Base-by-base conservation (phyloP, 208 protist species). In the Acanthamoeba culbertsoni region DNA sequence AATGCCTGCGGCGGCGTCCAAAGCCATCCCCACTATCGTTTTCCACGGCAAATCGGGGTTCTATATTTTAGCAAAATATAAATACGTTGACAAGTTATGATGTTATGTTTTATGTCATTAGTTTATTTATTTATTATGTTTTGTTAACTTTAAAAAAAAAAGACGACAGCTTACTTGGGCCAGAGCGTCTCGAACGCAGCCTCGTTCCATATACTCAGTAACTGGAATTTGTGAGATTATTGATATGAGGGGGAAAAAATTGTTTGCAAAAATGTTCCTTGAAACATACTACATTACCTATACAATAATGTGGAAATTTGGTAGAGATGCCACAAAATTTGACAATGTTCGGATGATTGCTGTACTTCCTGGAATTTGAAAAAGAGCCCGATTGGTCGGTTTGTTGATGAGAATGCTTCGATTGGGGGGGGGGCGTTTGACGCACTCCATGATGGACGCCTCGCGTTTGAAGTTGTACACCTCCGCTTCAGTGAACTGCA, bases 1-100 rank as follows among this genome's bases (percentile, higher is more conserved):
- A 2, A 95, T 63, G 37, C 93, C 93, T 37, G 86, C 40, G 7
- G 96, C 96, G 43, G 93, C 93, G 92, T 96, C 95, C 31, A 94
- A 86, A 35, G 95, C 94, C 18, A 97, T 68, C 53, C 94, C 62
- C 23, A 97, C 48, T 23, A 88, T 88, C 31, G 46, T 88, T 48
- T 88, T 88, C 79, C 79, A 88, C 45, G 79, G 79, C 79, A 88
- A 16, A 43, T 63, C 79, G 18, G 79, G 79, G 35, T 88, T 55
- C 51, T 57, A 97, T 45, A 20, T n/a, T 84, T 23, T 95, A 95
- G 42, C 93, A 40, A 1, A 48, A 62, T 23, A 96, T 51, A 48
- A 73, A 96, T 48, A 96, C 96, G 28, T 75, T 97, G 51, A 97
- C 95, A 18, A 97, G n/a, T n/a, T n/a, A n/a, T n/a, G n/a, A n/a